phyloP scores from a whole-genome alignment of 345 rosid genomes.

The Erysimum cheiranthoides region DNA sequence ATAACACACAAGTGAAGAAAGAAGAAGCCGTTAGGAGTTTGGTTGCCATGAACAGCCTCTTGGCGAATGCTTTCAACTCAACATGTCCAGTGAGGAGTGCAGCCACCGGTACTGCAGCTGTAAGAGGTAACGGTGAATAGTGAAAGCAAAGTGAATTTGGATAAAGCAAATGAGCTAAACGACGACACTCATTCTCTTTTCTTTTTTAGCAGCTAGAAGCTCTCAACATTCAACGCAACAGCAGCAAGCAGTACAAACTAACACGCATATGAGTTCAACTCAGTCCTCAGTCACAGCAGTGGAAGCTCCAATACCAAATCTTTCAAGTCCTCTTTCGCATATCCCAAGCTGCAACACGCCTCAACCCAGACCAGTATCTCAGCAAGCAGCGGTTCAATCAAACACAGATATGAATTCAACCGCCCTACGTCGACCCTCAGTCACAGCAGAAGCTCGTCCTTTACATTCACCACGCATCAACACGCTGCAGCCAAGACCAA shows the following conservation, averaged over 20 bases:
- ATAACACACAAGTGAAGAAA: background rate
- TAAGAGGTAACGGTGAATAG: constrained; percentile 33
- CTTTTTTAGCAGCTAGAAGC: constrained; percentile 14
- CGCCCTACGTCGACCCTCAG: background rate
- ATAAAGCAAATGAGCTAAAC: background rate
- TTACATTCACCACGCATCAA: no score
- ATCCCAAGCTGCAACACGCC: background rate
- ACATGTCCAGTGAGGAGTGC: constrained; percentile 11
- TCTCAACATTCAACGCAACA: constrained; percentile 9
- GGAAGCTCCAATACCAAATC: background rate
- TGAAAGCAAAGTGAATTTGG: background rate
- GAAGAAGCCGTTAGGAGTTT: background rate
- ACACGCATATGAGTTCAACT: constrained; percentile 1
- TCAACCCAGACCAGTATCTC: constrained; percentile 15
- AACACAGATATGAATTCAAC: background rate
- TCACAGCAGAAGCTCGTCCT: background rate
- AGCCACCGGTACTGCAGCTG: constrained; percentile 1
- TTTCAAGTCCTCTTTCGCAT: background rate
- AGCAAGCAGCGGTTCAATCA: background rate
- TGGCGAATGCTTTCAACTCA: constrained; percentile 19
- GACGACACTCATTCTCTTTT: background rate
- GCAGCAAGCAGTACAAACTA: background rate
- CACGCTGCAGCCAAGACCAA: background rate
- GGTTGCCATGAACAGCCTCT: constrained; percentile 21
- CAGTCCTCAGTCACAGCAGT: constrained; percentile 7